A percentile compares a stretch with the other conserved stretches of the same genome.
Conservation (phyloP, 192 early-diverging fungal genomes). For the Pilobolus umbonatus region DNA sequence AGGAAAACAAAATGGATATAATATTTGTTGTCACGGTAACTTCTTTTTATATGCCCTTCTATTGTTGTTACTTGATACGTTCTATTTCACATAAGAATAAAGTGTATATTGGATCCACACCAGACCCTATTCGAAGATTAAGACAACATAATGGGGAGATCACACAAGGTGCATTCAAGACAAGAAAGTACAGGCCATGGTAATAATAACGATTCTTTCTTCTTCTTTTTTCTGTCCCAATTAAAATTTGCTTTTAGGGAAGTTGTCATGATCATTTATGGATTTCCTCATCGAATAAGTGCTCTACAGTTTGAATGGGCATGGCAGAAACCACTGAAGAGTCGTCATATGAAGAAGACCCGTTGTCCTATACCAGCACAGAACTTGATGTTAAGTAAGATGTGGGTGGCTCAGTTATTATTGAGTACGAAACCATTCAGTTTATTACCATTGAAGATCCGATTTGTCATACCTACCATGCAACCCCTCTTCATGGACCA, state of each 20-base stretch:
- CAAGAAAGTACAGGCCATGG: constrained; percentile 15
- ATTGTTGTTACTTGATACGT: constrained; percentile 20
- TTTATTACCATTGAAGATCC: constrained; percentile 13
- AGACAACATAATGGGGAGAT: constrained; percentile 26
- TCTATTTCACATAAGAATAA: constrained; percentile 11
- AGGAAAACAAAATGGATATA: no score
- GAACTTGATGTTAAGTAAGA: constrained; percentile 11
- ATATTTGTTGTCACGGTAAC: no score
- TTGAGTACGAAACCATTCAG: constrained; percentile 13
- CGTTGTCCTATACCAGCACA: no score
- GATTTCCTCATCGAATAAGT: constrained; percentile 5
- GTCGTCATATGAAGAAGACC: constrained; percentile 14
- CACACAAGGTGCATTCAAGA: constrained; percentile 17
- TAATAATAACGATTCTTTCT: not conserved
- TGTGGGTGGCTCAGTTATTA: constrained; percentile 6
- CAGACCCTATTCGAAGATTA: constrained; percentile 17
- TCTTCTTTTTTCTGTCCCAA: not conserved
- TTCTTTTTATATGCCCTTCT: constrained; percentile 20
- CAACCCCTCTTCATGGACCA: constrained; percentile 1
- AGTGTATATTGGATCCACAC: constrained; percentile 23
- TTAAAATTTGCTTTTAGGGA: constrained; percentile 8
- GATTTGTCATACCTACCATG: constrained; percentile 5
- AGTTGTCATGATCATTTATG: constrained; percentile 17
- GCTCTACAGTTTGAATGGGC: constrained; percentile 23
- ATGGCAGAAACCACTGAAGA: constrained; percentile 18